Evolutionary conservation across 306 rosid genomes (phyloP), one percentile per base, ranked within the genome.

Genomic region (Malus asiatica): DNA sequence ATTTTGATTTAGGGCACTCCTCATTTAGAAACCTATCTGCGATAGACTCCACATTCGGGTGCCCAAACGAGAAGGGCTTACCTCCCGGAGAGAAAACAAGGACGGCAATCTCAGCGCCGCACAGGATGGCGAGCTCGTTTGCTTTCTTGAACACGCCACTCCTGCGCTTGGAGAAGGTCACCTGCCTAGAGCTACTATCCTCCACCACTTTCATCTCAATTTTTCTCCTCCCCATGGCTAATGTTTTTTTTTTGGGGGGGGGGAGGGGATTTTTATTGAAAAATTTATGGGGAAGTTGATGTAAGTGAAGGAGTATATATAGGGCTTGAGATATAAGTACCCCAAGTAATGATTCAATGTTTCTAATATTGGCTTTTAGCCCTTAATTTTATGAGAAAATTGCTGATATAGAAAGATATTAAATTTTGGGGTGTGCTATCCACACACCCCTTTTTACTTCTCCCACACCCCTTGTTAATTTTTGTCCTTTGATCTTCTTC

Each of bases 71-170:
- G 68, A 73, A 88, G 46, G 90, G 71, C 61, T 85, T 85, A 1
- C 83, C 86, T 55, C 81, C 77, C 6, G 84, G 89, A 8, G 97
- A 88, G 77, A 58, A 82, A 5, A 90, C 77, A n/a, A 88, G 66
- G 32, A 89, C 44, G 0, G 78, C 89, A 8, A 82, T 75, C 68
- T 90, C 79, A 0, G 84, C 78, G 3, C 88, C 75, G 42, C 89
- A 85, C 1, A 90, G 83, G 3, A 88, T 79, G 7, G 91, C 91
- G 6, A 92, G 83, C 33, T 90, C 96, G 2, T 88, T 80, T 4
- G 90, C 90, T 53, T 92, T 92, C 75, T 89, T 87, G 77, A 85
- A 86, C 2, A 92, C 86, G 4, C 97, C 91, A 1, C 80, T 33
- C 16, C 90, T 81, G 20, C 90, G 82, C 82, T 87, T 92, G 0